A percentile compares a stretch with the other conserved stretches of the same genome.
These are phyloP conservation scores for Leptographium lundbergii DNA, from an alignment of 2,329 filamentous ascomycete genomes.

Conservation along the genomic window DNA sequence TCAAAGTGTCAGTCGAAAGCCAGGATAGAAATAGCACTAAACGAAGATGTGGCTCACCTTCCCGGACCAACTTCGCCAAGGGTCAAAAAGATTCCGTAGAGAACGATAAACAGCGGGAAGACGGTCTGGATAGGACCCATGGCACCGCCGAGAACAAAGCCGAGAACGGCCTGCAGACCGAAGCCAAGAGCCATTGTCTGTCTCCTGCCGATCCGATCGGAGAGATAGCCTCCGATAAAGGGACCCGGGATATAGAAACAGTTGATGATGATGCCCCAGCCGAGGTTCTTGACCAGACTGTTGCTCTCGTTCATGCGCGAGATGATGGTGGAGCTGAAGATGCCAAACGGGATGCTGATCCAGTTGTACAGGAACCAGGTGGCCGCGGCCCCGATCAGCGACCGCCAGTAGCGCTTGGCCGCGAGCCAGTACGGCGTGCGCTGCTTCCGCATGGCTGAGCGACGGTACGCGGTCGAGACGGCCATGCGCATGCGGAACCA, in stretches of 20 bases:
- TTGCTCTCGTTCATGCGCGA: conserved; percentile 25
- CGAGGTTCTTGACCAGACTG: conserved; percentile 28
- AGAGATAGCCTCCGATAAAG: conserved; percentile 33
- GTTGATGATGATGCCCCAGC: conserved; percentile 34
- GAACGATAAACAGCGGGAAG: conserved; percentile 35
- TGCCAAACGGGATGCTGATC: conserved; percentile 29
- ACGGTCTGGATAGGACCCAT: conserved; percentile 29
- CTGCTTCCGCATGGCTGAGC: conserved; percentile 24
- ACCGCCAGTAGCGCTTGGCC: conserved; percentile 33
- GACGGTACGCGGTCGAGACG: conserved; percentile 33
- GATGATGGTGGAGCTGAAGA: conserved; percentile 42
- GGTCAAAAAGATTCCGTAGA: conserved; percentile 37
- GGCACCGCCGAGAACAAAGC: conserved; percentile 36
- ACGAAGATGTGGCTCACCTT: conserved; percentile 10
- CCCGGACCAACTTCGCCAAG: conserved; percentile 38
- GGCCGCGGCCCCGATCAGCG: conserved; percentile 32
- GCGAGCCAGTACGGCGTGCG: conserved; percentile 32
- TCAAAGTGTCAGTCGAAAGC: not conserved
- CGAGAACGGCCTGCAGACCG: conserved; percentile 28
- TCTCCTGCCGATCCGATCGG: conserved; percentile 34
- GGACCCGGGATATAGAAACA: conserved; percentile 36
- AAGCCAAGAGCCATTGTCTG: conserved; percentile 40
- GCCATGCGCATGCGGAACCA: conserved; percentile 40
- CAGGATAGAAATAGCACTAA: not conserved
- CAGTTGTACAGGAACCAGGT: conserved; percentile 42